phyloP scores from a whole-genome alignment of 2,329 filamentous ascomycete species.

The Penicillium crustosum region DNA sequence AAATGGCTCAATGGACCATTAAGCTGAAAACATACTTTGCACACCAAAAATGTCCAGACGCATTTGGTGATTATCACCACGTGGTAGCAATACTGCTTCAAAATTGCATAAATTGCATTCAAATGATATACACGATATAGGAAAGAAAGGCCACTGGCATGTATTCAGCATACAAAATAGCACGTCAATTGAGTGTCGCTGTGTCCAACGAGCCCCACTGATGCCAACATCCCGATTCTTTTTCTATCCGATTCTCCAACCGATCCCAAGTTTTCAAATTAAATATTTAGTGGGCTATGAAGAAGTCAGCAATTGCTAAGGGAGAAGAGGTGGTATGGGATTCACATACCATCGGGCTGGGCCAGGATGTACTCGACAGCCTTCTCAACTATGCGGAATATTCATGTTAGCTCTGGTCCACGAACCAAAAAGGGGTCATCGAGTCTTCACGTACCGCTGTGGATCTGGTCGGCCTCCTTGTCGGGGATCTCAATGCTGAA shows the following conservation, averaged over 20 bases:
- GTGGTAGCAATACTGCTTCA: constrained; percentile 19
- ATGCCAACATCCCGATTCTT: constrained; percentile 34
- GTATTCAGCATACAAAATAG: constrained; percentile 41
- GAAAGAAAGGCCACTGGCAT: constrained; percentile 35
- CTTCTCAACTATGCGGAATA: constrained; percentile 70
- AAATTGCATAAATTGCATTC: constrained; percentile 34
- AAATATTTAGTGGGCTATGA: constrained; percentile 39
- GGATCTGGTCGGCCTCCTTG: constrained; percentile 92
- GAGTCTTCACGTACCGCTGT: constrained; percentile 70
- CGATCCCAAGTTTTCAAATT: constrained; percentile 27
- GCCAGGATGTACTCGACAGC: constrained; percentile 90
- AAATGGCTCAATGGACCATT: neutral
- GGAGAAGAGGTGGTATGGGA: neutral
- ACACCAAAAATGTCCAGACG: neutral
- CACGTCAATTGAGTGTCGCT: constrained; percentile 31
- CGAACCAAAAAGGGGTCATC: neutral
- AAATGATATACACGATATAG: constrained; percentile 47
- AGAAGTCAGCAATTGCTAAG: constrained; percentile 17
- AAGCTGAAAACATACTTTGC: neutral
- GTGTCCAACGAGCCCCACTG: constrained; percentile 28
- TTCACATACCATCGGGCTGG: constrained; percentile 83
- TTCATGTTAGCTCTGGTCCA: constrained; percentile 11
- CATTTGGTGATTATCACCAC: neutral
- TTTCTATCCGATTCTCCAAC: constrained; percentile 36
- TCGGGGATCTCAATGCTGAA: constrained; percentile 97